Conservation (phyloP, 352 stramenopile species). For the Globisporangium perplexum region DNA sequence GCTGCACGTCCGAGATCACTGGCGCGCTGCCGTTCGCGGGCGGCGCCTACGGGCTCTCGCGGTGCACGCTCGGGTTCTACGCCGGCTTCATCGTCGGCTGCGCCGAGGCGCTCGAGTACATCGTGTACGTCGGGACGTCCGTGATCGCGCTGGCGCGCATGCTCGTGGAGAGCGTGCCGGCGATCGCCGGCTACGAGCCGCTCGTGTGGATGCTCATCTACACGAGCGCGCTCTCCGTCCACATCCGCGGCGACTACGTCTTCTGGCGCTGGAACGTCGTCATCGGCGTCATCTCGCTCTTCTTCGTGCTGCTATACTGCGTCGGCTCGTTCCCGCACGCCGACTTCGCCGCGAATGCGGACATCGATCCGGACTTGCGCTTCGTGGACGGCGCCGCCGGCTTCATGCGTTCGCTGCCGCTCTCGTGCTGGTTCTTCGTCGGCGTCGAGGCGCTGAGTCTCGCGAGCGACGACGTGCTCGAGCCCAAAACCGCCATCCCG, state of each 20-base stretch:
- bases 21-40: conserved; percentile 26
- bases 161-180: conserved; percentile 13
- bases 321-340: conserved; percentile 19
- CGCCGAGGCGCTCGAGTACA: conserved; percentile 27
- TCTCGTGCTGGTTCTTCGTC: conserved; percentile 30
- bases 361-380: conserved; percentile 13
- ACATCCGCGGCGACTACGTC: conserved; percentile 17
- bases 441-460: conserved; percentile 24
- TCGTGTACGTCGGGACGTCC: conserved; percentile 22
- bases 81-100: conserved; percentile 28
- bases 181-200: conserved; percentile 12
- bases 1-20: conserved; percentile 26
- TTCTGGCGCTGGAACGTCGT: conserved; percentile 29
- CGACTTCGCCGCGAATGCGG: conserved; percentile 16
- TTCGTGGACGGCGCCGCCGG: conserved; percentile 12
- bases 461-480: conserved; percentile 16
- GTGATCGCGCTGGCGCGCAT: conserved; percentile 20
- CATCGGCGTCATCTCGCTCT: conserved; percentile 22
- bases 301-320: conserved; percentile 27
- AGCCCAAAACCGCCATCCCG: conserved; percentile 16
- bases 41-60: conserved; percentile 24
- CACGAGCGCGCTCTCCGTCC: conserved; percentile 13
- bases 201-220: conserved; percentile 23
- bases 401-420: conserved; percentile 22
- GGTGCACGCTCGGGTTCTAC: conserved; percentile 30